phyloP scores from a whole-genome alignment of 306 rosid species.

The Astragalus glycyphyllos region DNA sequence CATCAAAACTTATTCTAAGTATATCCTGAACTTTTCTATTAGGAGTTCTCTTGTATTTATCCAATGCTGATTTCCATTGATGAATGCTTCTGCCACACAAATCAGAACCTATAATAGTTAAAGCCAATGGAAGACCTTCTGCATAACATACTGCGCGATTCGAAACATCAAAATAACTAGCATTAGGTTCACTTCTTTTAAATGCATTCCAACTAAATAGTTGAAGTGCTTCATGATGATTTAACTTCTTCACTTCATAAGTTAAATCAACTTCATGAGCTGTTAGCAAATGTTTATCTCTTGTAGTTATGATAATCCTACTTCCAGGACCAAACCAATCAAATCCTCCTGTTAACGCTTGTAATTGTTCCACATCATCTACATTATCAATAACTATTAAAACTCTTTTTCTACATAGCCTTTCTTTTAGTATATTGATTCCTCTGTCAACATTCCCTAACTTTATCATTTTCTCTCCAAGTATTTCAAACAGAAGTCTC shows the following conservation, averaged over 20 bases:
- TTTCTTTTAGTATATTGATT: slow-evolving; percentile 39
- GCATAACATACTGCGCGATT: slow-evolving; percentile 38
- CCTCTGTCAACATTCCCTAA: slow-evolving; percentile 40
- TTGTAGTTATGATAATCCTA: no score
- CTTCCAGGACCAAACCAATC: no score
- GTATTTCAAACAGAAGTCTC: slow-evolving; percentile 41
- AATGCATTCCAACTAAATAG: slow-evolving; percentile 51
- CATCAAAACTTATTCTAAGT: background rate
- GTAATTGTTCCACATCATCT: slow-evolving; percentile 28
- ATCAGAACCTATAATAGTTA: slow-evolving; percentile 40
- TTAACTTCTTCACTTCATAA: slow-evolving; percentile 43
- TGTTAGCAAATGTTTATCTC: slow-evolving; percentile 15
- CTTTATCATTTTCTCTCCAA: slow-evolving; percentile 40
- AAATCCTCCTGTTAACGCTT: no score
- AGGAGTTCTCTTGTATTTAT: slow-evolving; percentile 43
- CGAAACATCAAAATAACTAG: slow-evolving; percentile 20
- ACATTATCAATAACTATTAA: slow-evolving; percentile 43
- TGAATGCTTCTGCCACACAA: slow-evolving; percentile 41
- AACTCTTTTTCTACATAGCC: slow-evolving; percentile 35
- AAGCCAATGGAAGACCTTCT: slow-evolving; percentile 47
- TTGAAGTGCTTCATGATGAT: slow-evolving; percentile 39
- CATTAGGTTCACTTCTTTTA: slow-evolving; percentile 36
- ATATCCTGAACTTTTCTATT: slow-evolving; percentile 43
- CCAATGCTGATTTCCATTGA: slow-evolving; percentile 47
- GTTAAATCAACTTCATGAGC: slow-evolving; percentile 34